These are phyloP conservation scores for Quercus suber DNA, from an alignment of 306 rosid genomes.

Conservation along the genomic window DNA sequence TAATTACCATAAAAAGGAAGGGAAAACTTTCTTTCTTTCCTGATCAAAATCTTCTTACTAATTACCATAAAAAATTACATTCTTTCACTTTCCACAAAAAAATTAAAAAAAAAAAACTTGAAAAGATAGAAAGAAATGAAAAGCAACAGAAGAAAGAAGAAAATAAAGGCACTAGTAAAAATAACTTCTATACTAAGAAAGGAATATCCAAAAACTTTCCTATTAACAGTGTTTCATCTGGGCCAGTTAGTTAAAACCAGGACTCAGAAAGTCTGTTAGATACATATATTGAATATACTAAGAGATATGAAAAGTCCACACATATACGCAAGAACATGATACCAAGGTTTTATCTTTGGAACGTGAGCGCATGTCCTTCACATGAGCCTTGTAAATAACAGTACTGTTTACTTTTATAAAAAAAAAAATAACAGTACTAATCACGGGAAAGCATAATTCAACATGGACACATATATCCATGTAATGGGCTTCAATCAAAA, in stretches of 20 bases:
- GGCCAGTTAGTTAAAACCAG: neutral
- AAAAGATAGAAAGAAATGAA: neutral
- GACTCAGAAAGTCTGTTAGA: neutral
- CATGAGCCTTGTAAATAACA: neutral
- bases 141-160: neutral
- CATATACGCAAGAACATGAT: neutral
- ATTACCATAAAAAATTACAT: too few species aligned
- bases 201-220: neutral
- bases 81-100: too few species aligned
- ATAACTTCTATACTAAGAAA: neutral
- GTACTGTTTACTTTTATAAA: neutral
- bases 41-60: too few species aligned
- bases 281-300: neutral
- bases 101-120: neutral
- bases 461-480: neutral
- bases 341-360: neutral
- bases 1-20: neutral
- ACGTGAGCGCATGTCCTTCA: neutral
- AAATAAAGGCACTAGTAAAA: neutral
- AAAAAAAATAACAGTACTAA: too few species aligned
- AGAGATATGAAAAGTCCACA: neutral
- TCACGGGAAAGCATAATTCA: neutral
- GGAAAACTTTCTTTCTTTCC: too few species aligned
- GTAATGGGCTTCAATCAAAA: neutral
- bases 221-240: neutral